phyloP scores from a whole-genome alignment of 1,284 basidiomycete species.

The Tilletia walkeri region DNA sequence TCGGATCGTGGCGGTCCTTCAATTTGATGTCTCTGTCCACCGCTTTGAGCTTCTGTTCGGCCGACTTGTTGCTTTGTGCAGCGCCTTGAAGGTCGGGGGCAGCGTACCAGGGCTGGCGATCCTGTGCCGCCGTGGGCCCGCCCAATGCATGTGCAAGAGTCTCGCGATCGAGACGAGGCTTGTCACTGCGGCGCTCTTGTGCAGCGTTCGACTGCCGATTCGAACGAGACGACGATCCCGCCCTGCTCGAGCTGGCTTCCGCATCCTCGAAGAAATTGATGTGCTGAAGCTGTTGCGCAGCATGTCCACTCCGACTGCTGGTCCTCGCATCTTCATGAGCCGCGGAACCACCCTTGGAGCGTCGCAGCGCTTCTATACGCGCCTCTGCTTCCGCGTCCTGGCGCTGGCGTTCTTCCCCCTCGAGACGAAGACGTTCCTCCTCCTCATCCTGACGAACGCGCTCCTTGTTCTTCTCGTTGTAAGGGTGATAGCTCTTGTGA shows the following conservation, averaged over 20 bases:
- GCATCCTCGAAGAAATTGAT: slow-evolving; percentile 40
- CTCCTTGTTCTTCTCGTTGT: slow-evolving; percentile 77
- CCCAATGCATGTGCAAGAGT: slow-evolving; percentile 11
- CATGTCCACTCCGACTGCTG: slow-evolving; percentile 2
- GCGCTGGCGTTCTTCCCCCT: slow-evolving; percentile 68
- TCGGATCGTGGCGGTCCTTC: slow-evolving; percentile 43
- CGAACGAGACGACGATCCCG: background rate
- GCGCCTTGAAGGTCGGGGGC: slow-evolving; percentile 32
- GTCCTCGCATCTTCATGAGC: slow-evolving; percentile 17
- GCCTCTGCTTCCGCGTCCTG: slow-evolving; percentile 78
- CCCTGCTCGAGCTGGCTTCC: slow-evolving; percentile 40
- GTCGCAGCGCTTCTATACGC: slow-evolving; percentile 67
- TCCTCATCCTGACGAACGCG: slow-evolving; percentile 75
- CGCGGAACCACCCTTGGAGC: slow-evolving; percentile 57
- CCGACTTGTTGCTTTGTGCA: slow-evolving; percentile 31
- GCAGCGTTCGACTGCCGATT: no score
- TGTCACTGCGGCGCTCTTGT: no score
- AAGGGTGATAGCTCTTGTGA: slow-evolving; percentile 83
- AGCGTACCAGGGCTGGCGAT: slow-evolving; percentile 47
- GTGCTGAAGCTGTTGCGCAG: slow-evolving; percentile 23
- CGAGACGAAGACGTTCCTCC: slow-evolving; percentile 60
- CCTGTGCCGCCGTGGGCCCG: slow-evolving; percentile 18
- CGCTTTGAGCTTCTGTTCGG: slow-evolving; percentile 38
- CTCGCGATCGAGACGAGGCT: background rate
- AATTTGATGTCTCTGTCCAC: slow-evolving; percentile 33